phyloP scores from a whole-genome alignment of 306 rosid genomes.

The Sechiopsis laciniata region DNA sequence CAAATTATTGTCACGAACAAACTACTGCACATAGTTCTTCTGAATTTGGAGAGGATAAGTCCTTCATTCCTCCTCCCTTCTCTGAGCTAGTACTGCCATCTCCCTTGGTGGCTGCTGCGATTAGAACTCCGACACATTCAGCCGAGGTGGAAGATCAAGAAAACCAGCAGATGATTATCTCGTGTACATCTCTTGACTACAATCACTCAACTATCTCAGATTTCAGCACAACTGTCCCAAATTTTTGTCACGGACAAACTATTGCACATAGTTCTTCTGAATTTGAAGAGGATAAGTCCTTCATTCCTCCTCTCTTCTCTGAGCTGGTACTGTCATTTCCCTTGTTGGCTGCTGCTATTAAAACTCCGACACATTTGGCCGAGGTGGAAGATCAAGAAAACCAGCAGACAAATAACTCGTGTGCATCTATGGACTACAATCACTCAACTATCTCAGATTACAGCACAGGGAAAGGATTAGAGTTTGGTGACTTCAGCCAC shows the following conservation, averaged over 20 bases:
- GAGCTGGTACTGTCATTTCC: constrained; percentile 13
- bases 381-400: constrained; percentile 26
- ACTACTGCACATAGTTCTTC: background rate
- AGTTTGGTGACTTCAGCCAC: background rate
- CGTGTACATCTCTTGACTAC: constrained; percentile 48
- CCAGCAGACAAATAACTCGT: constrained; percentile 42
- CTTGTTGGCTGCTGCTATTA: constrained; percentile 13
- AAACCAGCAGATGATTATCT: constrained; percentile 38
- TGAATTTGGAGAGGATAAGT: constrained; percentile 27
- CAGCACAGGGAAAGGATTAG: constrained; percentile 19
- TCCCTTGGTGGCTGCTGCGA: constrained; percentile 12
- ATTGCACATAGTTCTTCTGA: background rate
- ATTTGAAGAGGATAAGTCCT: constrained; percentile 27
- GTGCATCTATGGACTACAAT: constrained; percentile 44
- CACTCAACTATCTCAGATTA: constrained; percentile 25
- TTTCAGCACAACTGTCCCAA: background rate
- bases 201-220: constrained; percentile 16
- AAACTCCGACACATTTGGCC: background rate
- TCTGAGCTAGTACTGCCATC: constrained; percentile 14
- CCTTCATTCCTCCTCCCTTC: constrained; percentile 17
- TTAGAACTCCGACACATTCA: background rate
- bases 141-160: constrained; percentile 39
- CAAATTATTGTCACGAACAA: background rate
- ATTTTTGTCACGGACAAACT: background rate
- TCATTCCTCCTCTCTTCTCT: constrained; percentile 16